Percentiles rank a stretch among this genome's conserved stretches.
phyloP scores from a whole-genome alignment of 345 rosid genomes.

The Lenwebbia sp. region DNA sequence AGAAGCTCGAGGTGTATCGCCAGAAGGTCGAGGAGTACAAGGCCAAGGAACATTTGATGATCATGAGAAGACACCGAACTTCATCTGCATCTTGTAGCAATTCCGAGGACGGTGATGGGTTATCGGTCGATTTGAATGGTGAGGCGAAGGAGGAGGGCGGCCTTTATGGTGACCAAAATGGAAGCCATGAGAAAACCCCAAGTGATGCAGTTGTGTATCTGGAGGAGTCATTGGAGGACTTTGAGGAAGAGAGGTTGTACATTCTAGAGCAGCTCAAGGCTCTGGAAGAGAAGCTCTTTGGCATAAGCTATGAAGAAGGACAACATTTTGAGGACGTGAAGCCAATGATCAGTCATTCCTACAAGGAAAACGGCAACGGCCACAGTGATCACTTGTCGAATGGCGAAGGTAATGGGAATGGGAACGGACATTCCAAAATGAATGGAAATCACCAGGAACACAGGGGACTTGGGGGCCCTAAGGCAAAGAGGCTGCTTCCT shows the following conservation, averaged over 20 bases:
- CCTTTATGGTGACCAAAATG: neutral
- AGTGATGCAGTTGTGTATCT: conserved; percentile 56
- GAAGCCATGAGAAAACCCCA: conserved; percentile 39
- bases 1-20: conserved; percentile 56
- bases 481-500: conserved; percentile 86
- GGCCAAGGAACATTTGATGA: conserved; percentile 44
- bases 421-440: conserved; percentile 43
- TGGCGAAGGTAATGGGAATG: conserved; percentile 29
- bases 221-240: conserved; percentile 67
- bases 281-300: conserved; percentile 75
- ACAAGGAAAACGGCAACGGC: conserved; percentile 35
- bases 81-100: conserved; percentile 55
- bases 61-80: conserved; percentile 38
- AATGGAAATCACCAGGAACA: conserved; percentile 38
- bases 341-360: conserved; percentile 12
- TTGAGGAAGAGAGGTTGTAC: conserved; percentile 74
- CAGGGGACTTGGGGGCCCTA: conserved; percentile 23
- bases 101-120: conserved; percentile 53
- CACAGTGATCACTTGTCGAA: conserved; percentile 8
- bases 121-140: conserved; percentile 39
- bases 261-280: conserved; percentile 86
- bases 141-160: conserved; percentile 33
- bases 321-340: conserved; percentile 33
- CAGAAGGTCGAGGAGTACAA: conserved; percentile 62
- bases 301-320: conserved; percentile 45